Base-by-base conservation (phyloP, 2,329 filamentous ascomycete species). In the Dryadomyces quercus-mongolicae region DNA sequence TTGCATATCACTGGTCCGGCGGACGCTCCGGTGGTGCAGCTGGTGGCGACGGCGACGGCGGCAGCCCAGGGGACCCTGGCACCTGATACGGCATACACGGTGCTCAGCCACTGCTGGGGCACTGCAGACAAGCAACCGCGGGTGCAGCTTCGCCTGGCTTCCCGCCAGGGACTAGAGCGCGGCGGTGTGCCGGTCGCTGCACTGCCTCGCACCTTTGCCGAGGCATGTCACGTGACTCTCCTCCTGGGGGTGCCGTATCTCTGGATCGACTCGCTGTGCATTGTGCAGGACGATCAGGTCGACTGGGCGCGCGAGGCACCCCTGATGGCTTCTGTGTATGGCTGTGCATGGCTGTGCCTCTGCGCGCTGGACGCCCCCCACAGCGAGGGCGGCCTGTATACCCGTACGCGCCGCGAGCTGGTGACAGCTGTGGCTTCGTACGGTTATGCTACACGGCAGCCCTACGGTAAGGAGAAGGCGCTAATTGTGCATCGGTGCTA, bases 231-330 rank as follows among this genome's bases (percentile, higher is more conserved):
- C 5, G 22, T 46, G 22, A 45, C 15, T 8, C 3, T 5, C 2
- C 50, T 16, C 2, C 42, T 52, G 4, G 50, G 50, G 16, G 3
- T 36, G 16, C 15, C 22, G 4, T 45, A 52, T 22, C 2, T 52
- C 22, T 52, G 50, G 50, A 52, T 52, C 22, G 50, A 52, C 50
- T 44, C 50, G 13, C 22, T 52, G 21, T 52, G 50, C 42, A 52
- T 52, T 22, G 42, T 46, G 21, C 50, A 52, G 25, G 50, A 45
- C 50, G 50, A 52, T 42, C 16, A 2, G 22, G 50, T 6, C 2
- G 50, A 52, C 50, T 52, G 50, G 50, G 4, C 4, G 10, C 22
- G 22, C 3, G 50, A 52, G 25, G 21, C 42, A 6, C 21, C 40
- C 3, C 12, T 5, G 10, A 49, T 54, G 45, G 52, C 43, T 3